Evolutionary conservation across 2,329 filamentous ascomycete species (phyloP).

Genomic region (Orbilia quercus): DNA sequence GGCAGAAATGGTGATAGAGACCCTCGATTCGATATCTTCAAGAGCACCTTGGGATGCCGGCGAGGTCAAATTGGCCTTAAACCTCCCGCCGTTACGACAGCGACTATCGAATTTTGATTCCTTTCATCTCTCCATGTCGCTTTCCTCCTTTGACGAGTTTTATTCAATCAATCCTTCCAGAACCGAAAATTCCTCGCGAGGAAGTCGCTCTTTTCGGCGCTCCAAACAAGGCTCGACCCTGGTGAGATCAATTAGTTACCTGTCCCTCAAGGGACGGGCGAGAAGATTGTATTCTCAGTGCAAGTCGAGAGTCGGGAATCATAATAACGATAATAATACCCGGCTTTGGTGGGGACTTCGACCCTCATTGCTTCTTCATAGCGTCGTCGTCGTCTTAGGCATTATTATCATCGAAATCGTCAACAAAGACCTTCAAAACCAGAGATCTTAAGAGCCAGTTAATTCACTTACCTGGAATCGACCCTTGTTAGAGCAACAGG

Average conservation of each 20-base stretch:
- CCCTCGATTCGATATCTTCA: constrained; percentile 23
- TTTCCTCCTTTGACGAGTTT: constrained; percentile 20
- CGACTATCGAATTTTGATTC: background rate
- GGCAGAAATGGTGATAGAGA: constrained; percentile 26
- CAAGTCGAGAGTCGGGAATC: background rate
- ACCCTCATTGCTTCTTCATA: too few relatives aligned
- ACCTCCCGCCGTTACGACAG: constrained; percentile 21
- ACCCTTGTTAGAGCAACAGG: too few relatives aligned
- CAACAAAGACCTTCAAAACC: too few relatives aligned
- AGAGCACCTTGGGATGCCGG: constrained; percentile 3
- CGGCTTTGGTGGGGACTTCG: background rate
- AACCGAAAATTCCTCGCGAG: constrained; percentile 35
- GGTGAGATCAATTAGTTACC: constrained; percentile 2
- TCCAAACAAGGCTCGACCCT: constrained; percentile 14
- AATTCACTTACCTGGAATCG: too few relatives aligned
- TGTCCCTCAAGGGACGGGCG: constrained; percentile 1
- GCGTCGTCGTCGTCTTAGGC: too few relatives aligned
- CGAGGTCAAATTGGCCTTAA: constrained; percentile 16
- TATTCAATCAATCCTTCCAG: constrained; percentile 13
- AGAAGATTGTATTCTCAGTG: constrained; percentile 4
- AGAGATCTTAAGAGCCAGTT: too few relatives aligned
- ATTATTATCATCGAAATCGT: too few relatives aligned
- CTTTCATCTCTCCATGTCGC: constrained; percentile 4
- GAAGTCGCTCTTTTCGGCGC: constrained; percentile 24
- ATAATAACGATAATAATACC: background rate